Evolutionary conservation across 2,329 filamentous ascomycete genomes (phyloP).

Genomic region (Alternaria sp.): DNA sequence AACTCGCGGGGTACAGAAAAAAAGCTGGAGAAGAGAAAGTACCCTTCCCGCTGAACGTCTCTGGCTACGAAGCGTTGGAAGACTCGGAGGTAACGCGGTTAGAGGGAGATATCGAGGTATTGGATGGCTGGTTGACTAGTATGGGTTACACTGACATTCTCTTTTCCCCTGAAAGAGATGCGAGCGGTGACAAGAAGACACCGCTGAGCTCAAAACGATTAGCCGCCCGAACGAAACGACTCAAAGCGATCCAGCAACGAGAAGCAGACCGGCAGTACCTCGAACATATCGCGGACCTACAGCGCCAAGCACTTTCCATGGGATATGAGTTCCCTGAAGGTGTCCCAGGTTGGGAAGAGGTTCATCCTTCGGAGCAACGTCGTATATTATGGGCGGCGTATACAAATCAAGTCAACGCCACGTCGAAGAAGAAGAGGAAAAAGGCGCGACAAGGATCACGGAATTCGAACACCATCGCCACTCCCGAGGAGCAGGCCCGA

Average conservation of each 20-base stretch:
- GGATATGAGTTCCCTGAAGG: not conserved
- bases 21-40: fast-evolving
- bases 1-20: not conserved
- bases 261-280: not conserved
- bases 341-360: not conserved
- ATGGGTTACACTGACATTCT: not conserved
- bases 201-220: not conserved
- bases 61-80: not conserved
- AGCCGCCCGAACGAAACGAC: not conserved
- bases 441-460: not conserved
- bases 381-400: not conserved
- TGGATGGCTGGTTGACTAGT: not conserved
- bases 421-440: not conserved
- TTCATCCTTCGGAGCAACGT: not conserved
- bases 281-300: not conserved
- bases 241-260: not conserved
- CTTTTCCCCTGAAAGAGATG: fast-evolving
- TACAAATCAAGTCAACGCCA: not conserved
- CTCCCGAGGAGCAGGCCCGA: not conserved
- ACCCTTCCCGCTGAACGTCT: not conserved
- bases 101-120: not conserved
- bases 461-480: not conserved
- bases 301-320: not conserved
- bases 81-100: not conserved
- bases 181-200: not conserved